Conservation (phyloP, 768 basidiomycete genomes). For the Sarcomyxa edulis region DNA sequence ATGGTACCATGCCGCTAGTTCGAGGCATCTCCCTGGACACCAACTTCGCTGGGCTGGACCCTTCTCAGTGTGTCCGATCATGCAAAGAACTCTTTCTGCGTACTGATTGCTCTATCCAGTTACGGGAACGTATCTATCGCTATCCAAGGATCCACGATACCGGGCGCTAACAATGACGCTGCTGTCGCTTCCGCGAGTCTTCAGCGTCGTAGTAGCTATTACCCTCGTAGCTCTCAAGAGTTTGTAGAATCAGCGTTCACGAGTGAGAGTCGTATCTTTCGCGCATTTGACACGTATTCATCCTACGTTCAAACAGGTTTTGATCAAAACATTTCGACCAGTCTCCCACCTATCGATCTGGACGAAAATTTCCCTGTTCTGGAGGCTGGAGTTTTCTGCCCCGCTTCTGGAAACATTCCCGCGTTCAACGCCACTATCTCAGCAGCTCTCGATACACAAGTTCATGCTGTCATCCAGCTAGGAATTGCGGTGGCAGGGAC, state of each 20-base stretch:
- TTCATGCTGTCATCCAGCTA: slow-evolving; percentile 19
- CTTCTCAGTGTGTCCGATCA: slow-evolving; percentile 15
- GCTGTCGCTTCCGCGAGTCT: slow-evolving; percentile 12
- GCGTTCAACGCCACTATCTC: slow-evolving; percentile 12
- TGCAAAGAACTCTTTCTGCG: background rate
- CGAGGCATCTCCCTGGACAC: slow-evolving; percentile 36
- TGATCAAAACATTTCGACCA: slow-evolving; percentile 13
- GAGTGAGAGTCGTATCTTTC: background rate
- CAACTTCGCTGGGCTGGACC: slow-evolving; percentile 26
- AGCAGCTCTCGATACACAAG: slow-evolving; percentile 14
- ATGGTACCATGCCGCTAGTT: slow-evolving; percentile 28
- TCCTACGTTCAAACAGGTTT: slow-evolving; percentile 12
- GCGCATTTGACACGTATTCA: background rate
- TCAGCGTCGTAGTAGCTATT: slow-evolving; percentile 10
- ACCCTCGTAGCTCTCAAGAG: slow-evolving; percentile 3
- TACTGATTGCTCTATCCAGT: background rate
- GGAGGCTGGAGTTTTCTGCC: slow-evolving; percentile 13
- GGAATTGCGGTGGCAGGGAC: slow-evolving; percentile 21
- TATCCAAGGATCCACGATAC: slow-evolving; percentile 12
- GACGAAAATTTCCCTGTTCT: slow-evolving; percentile 16
- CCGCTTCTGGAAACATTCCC: background rate
- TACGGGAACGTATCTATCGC: slow-evolving; percentile 10
- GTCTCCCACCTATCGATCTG: slow-evolving; percentile 16
- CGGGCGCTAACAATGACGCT: slow-evolving; percentile 11
- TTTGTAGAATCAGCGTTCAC: slow-evolving; percentile 2